Evolutionary conservation across 306 rosid species (phyloP).

Genomic region (Castanea mollissima): DNA sequence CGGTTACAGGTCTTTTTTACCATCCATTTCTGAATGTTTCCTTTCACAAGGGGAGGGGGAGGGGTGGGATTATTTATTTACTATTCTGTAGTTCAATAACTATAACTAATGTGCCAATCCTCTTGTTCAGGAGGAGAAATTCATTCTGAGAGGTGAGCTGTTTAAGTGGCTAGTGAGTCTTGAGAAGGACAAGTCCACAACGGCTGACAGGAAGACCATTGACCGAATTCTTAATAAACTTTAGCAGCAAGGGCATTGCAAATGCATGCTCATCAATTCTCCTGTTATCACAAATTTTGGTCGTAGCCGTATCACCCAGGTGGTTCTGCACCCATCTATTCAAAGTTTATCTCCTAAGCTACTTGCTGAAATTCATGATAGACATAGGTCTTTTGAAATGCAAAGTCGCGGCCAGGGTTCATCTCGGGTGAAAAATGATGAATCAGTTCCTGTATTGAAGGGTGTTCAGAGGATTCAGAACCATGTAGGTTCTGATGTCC

Average conservation of each 20-base stretch:
- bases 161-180: conserved; percentile 67
- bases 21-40: conserved; percentile 11
- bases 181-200: conserved; percentile 66
- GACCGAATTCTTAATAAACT: conserved; percentile 67
- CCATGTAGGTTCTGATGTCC: conserved; percentile 36
- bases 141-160: conserved; percentile 68
- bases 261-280: conserved; percentile 53
- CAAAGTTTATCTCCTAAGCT: conserved; percentile 59
- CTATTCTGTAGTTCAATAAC: conserved; percentile 9
- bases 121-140: conserved; percentile 63
- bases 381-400: conserved; percentile 65
- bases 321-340: conserved; percentile 78
- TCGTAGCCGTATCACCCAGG: conserved; percentile 38
- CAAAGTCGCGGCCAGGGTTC: conserved; percentile 51
- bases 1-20: conserved; percentile 61
- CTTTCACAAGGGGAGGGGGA: neutral
- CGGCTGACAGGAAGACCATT: conserved; percentile 70
- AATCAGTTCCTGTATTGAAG: conserved; percentile 62
- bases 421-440: conserved; percentile 49
- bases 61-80: conserved; percentile 15
- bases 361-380: conserved; percentile 70
- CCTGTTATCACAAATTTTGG: conserved; percentile 73
- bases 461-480: conserved; percentile 62
- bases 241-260: conserved; percentile 67
- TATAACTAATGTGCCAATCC: conserved; percentile 6